Conservation (phyloP, 2,329 filamentous ascomycete species). For the Diaporthe australafricana region DNA sequence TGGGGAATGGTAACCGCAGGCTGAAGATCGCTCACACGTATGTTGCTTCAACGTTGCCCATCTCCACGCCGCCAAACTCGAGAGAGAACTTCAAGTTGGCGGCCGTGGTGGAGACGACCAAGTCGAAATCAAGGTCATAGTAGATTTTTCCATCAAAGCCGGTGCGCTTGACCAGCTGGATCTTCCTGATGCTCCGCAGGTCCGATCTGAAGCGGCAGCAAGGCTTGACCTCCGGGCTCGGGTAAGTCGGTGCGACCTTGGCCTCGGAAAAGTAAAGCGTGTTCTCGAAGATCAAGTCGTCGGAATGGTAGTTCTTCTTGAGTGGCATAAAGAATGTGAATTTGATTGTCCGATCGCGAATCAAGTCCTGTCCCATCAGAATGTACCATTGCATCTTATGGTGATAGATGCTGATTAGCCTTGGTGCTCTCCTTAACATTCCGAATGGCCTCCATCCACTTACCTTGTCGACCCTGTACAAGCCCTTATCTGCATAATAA, state of each 20-base stretch:
- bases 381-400: conserved; percentile 20
- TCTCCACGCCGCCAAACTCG: neutral
- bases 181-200: neutral
- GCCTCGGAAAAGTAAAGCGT: neutral
- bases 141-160: neutral
- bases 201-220: neutral
- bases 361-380: conserved; percentile 4
- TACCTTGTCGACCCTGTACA: neutral
- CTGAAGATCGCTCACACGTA: neutral
- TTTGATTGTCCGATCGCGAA: neutral
- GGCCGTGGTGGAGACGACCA: neutral
- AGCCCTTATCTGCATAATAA: neutral
- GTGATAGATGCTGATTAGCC: neutral
- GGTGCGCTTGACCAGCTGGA: neutral
- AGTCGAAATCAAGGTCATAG: neutral
- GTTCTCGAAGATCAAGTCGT: neutral
- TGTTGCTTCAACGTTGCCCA: conserved; percentile 2
- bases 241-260: neutral
- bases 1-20: too few relatives aligned
- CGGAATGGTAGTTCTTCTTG: fast-evolving
- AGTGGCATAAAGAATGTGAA: neutral
- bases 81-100: conserved; percentile 29
- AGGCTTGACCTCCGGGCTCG: neutral
- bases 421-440: neutral
- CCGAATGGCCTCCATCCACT: fast-evolving